These are phyloP conservation scores for Polytolypa hystricis DNA, from an alignment of 2,329 filamentous ascomycete genomes.

Conservation along the genomic window DNA sequence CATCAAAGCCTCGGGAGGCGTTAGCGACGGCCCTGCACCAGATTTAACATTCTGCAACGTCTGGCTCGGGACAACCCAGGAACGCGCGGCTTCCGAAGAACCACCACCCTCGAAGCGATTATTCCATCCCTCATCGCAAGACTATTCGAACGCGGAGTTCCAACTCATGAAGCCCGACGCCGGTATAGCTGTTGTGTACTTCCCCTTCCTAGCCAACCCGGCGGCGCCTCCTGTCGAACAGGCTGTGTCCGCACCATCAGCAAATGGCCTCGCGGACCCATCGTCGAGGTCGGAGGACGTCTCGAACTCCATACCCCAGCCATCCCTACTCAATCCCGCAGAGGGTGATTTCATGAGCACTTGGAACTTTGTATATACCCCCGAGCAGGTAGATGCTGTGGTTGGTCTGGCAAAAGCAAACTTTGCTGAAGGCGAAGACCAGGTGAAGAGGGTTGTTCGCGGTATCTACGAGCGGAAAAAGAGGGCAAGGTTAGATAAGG, in stretches of 20 bases:
- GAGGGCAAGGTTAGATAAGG: constrained; percentile 43
- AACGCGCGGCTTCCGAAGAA: constrained; percentile 49
- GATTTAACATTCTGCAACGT: constrained; percentile 76
- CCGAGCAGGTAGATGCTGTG: constrained; percentile 77
- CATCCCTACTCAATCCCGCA: constrained; percentile 60
- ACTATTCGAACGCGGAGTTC: constrained; percentile 54
- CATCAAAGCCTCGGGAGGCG: constrained; percentile 11
- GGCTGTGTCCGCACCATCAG: constrained; percentile 5
- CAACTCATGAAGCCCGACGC: constrained; percentile 64
- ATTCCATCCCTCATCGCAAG: constrained; percentile 35
- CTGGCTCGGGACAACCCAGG: constrained; percentile 79
- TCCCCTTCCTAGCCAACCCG: constrained; percentile 76
- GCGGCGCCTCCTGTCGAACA: constrained; percentile 18
- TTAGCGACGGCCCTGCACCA: not conserved
- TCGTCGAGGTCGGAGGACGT: constrained; percentile 11
- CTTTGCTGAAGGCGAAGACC: constrained; percentile 68
- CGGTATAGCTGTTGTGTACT: constrained; percentile 80
- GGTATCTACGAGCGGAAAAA: constrained; percentile 93
- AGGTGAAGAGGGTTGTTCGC: constrained; percentile 65
- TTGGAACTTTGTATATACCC: constrained; percentile 96
- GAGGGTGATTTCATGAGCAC: constrained; percentile 80
- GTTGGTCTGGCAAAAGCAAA: constrained; percentile 75
- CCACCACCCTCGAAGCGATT: constrained; percentile 42
- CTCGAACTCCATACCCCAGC: constrained; percentile 12
- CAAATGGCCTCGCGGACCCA: constrained; percentile 14